Percentiles rank a stretch among this genome's conserved stretches.
Evolutionary conservation across 306 rosid genomes (phyloP).

Genomic region (Comarum palustre): DNA sequence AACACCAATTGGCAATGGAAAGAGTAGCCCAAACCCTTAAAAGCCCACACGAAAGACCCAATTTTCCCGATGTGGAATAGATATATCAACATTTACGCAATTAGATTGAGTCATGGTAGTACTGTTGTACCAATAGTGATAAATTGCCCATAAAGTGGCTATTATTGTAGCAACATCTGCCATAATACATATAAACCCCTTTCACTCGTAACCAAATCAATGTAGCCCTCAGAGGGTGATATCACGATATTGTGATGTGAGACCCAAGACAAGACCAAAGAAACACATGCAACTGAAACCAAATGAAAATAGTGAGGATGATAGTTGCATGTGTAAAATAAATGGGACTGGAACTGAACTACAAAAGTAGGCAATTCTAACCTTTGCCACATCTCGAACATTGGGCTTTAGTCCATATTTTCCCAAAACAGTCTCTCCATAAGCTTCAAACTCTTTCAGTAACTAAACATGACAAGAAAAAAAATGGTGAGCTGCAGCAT

Average conservation of each 20-base stretch:
- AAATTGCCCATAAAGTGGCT: not conserved
- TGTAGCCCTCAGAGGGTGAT: not conserved
- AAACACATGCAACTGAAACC: not conserved
- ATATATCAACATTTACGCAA: too few relatives aligned
- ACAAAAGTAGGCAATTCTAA: conserved; percentile 24
- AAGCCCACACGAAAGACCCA: too few relatives aligned
- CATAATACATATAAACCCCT: not conserved
- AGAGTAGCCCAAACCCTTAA: too few relatives aligned
- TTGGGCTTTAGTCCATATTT: conserved; percentile 67
- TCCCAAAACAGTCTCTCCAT: conserved; percentile 78
- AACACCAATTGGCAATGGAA: too few relatives aligned
- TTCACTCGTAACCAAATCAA: not conserved
- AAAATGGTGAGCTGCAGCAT: not conserved
- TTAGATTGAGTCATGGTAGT: not conserved
- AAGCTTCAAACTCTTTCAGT: conserved; percentile 72
- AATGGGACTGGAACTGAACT: not conserved
- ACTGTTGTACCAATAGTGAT: not conserved
- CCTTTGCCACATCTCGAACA: conserved; percentile 81
- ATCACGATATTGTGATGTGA: not conserved
- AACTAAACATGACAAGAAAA: conserved; percentile 38
- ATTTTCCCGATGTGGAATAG: too few relatives aligned
- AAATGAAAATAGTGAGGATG: not conserved
- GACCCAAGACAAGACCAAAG: not conserved
- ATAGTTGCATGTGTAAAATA: not conserved
- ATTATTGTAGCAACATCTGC: not conserved